Evolutionary conservation across 1,284 basidiomycete species (phyloP).

Genomic region (Apiotrichum gamsii): DNA sequence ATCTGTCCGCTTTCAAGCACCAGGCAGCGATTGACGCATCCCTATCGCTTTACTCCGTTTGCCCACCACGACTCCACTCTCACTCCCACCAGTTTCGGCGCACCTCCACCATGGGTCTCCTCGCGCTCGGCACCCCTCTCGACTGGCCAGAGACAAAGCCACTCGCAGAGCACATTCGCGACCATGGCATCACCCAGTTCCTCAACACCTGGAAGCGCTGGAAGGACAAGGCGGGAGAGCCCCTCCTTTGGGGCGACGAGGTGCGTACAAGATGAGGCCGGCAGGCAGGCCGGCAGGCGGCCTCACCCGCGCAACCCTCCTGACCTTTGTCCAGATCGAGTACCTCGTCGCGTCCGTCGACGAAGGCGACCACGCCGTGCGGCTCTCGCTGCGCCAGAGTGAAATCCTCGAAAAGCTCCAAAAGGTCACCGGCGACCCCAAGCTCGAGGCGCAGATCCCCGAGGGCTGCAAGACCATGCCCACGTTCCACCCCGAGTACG

Average conservation of each 20-base stretch:
- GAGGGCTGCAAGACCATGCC: constrained; percentile 55
- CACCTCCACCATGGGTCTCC: constrained; percentile 68
- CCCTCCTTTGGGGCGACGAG: constrained; percentile 98
- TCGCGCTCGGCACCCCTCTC: constrained; percentile 90
- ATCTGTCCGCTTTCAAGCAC: no score
- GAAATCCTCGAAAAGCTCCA: constrained; percentile 84
- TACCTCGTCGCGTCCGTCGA: constrained; percentile 93
- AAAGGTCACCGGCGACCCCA: constrained; percentile 61
- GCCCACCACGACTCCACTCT: no score
- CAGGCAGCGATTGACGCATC: no score
- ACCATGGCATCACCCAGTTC: constrained; percentile 93
- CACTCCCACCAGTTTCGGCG: no score
- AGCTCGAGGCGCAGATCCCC: constrained; percentile 51
- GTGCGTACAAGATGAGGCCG: constrained; percentile 55
- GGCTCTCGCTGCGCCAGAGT: constrained; percentile 82
- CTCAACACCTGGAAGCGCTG: constrained; percentile 84
- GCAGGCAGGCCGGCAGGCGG: background rate
- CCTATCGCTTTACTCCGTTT: no score
- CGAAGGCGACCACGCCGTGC: constrained; percentile 67
- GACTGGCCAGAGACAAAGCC: constrained; percentile 85
- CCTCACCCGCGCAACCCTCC: background rate
- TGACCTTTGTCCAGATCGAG: constrained; percentile 62
- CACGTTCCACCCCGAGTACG: constrained; percentile 98
- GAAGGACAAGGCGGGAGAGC: constrained; percentile 87
- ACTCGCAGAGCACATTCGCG: constrained; percentile 76